These are phyloP conservation scores for Zygotorulaspora florentina DNA, from an alignment of 805 yeast genomes.

Conservation along the genomic window DNA sequence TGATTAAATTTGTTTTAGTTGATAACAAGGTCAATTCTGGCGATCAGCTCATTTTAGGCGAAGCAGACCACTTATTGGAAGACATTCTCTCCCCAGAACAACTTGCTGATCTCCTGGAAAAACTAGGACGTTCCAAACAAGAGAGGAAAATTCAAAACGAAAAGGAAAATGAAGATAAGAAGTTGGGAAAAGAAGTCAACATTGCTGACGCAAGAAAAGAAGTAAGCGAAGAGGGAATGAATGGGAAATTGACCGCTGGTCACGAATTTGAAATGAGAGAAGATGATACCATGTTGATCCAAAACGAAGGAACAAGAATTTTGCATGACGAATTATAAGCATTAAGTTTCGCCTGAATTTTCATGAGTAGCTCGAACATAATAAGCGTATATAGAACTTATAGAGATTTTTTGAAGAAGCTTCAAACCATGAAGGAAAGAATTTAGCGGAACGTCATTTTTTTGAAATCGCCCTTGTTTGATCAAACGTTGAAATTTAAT, in stretches of 20 bases:
- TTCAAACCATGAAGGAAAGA: too few species aligned
- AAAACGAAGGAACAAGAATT: background rate
- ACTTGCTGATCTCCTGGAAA: constrained; percentile 2
- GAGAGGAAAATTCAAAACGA: background rate
- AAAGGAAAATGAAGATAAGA: background rate
- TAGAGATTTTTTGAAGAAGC: background rate
- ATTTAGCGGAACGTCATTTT: too few species aligned
- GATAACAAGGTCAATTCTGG: constrained; percentile 20
- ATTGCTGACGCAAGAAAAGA: background rate
- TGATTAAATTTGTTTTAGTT: constrained; percentile 5
- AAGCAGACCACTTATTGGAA: constrained; percentile 16
- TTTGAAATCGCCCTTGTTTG: too few species aligned
- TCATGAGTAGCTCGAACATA: too few species aligned
- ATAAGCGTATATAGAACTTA: background rate
- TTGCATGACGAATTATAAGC: constrained; percentile 4
- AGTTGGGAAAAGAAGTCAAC: background rate
- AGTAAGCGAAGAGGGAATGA: background rate
- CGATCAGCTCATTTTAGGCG: constrained; percentile 7
- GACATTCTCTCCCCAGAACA: constrained; percentile 10
- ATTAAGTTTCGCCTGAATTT: background rate
- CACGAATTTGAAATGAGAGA: too few species aligned
- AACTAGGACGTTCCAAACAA: background rate
- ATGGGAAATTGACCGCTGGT: background rate
- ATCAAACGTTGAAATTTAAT: too few species aligned
- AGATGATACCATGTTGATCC: too few species aligned